Evolutionary conservation across 164 flowering plant genomes (phyloP), one percentile per base, ranked within the genome.

Genomic region (Annona squamosa): DNA sequence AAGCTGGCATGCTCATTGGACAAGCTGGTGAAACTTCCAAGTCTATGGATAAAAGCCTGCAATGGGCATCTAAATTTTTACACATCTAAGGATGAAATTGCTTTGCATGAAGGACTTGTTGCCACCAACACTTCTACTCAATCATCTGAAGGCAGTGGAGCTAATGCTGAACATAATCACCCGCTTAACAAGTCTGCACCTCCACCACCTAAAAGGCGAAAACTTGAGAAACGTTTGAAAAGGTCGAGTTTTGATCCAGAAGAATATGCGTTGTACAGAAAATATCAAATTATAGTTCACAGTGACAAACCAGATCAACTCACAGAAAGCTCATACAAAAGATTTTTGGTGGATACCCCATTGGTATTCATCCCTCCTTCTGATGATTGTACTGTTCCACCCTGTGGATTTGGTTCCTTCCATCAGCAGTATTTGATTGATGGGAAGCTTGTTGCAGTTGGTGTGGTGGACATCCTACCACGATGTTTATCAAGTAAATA

Each of bases 351-450:
- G 74, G 94, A 95, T 56, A 81, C 90, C 72, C 99, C 99, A 44
- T 80, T 95, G 43, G 66, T 84, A 26, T 85, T 73, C 85, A 88
- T 90, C 73, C 90, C 89, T 41, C 85, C 97, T 57, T 81, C 86
- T 68, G 85, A 80, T 65, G 88, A 88, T 82, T 77, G 79, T 19
- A 81, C 84, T 4, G 90, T 87, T 73, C 94, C 98, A 68, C 86
- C 88, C 57, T 90, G 94, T 83, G 98, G 98, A 13, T 95, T 90
- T 87, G 99, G 98, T n/a, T 95, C 99, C 75, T 95, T 95, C 78
- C 98, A 93, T 83, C 98, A 93, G 83, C 97, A 88, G 83, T 95
- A 93, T 84, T 57, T 87, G 59, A 80, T 95, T 79, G 97, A 95
- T 86, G 99, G 94, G 67, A 80, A 71, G 73, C 86, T 95, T 66